These are phyloP conservation scores for Serpula lacrymans DNA, from an alignment of 768 basidiomycete species.

Conservation along the genomic window DNA sequence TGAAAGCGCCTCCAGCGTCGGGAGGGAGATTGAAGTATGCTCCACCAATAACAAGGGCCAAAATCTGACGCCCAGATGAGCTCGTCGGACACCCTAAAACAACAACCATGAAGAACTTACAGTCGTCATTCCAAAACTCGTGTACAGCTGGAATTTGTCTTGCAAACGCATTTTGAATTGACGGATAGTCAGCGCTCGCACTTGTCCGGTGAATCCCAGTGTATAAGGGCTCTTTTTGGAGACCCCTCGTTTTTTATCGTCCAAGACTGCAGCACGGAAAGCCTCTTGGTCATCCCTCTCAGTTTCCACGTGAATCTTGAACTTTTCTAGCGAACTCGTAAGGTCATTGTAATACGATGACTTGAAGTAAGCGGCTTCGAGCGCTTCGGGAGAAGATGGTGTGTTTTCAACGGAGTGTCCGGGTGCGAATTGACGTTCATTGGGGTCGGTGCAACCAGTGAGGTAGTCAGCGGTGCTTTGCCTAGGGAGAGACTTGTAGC, in stretches of 20 bases:
- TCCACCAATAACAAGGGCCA: constrained; percentile 68
- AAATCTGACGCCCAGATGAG: constrained; percentile 29
- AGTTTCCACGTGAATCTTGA: constrained; percentile 52
- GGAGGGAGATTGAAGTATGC: constrained; percentile 71
- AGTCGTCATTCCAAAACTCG: constrained; percentile 60
- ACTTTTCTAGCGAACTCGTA: constrained; percentile 48
- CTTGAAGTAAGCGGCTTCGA: constrained; percentile 58
- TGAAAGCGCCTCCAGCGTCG: constrained; percentile 81
- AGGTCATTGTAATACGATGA: constrained; percentile 47
- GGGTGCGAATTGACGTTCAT: constrained; percentile 76
- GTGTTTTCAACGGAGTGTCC: constrained; percentile 57
- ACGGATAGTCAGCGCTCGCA: constrained; percentile 62
- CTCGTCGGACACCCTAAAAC: background rate
- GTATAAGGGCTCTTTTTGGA: constrained; percentile 81
- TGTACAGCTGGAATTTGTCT: constrained; percentile 73
- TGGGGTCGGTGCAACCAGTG: constrained; percentile 78
- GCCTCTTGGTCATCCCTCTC: constrained; percentile 68
- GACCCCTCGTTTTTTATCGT: constrained; percentile 76
- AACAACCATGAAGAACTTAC: constrained; percentile 33
- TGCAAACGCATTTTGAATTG: constrained; percentile 75
- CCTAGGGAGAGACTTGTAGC: constrained; percentile 71
- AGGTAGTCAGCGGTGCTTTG: constrained; percentile 87
- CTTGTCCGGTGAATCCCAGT: constrained; percentile 72
- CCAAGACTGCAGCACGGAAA: constrained; percentile 72
- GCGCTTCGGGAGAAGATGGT: constrained; percentile 58